Base-by-base conservation (phyloP, 805 yeast genomes). In the Wickerhamia fluorescens region DNA sequence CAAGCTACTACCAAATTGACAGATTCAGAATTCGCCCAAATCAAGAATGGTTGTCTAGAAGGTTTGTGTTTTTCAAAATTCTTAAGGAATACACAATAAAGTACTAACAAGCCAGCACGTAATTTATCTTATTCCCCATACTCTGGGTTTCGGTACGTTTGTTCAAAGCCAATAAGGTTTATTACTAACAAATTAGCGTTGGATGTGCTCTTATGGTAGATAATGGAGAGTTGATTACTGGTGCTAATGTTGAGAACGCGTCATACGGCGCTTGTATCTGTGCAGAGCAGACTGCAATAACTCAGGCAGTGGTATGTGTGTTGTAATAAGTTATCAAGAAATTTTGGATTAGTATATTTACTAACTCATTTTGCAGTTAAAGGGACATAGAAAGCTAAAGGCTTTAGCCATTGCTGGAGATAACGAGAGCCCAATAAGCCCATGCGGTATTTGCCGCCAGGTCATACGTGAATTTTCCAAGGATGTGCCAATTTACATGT, bases 371-470 rank as follows among this genome's bases (percentile, higher is more conserved):
- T 10, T 13, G 5, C 32, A 55, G 58, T 55, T 47, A 56, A 53
- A 45, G 23, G 75, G 75, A 0, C 54, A 61, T 32, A 47, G 38
- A 4, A 27, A 37, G 14, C 70, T 79, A 48, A 61, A 56, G 34
- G 84, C 82, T 2, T 58, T 85, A 33, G 94, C 79, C 4, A 71
- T 85, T 7, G 61, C 82, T 3, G 69, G 83, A 14, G 88, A 79
- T 46, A 42, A 68, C 24, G 46, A 49, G 1, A 68, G 68, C 2
- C 70, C 78, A 17, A 76, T 82, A 7, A 65, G 88, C 7, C 98
- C 98, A 0, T 89, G 98, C 52, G 98, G 98, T 3, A 78, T 92
- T 20, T 89, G 98, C 47, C 66, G 98, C 30, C 98, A 89, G 54
- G 73, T 81, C 31, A 74, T 89, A 18, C 65, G 95, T 21, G 98